Conservation (phyloP, 257 asterid species). For the Voacanga thouarsii region DNA sequence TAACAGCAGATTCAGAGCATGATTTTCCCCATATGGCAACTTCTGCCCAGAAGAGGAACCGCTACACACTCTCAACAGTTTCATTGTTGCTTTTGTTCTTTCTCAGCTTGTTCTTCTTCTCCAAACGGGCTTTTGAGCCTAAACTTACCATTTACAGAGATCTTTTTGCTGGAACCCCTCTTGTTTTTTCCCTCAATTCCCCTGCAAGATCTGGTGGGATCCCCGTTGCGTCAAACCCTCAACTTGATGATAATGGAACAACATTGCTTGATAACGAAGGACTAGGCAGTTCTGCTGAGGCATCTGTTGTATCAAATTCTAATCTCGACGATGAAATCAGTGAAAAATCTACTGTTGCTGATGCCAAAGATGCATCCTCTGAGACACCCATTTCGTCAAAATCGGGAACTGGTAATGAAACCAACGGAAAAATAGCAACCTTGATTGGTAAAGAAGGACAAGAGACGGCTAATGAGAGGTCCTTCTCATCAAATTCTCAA, state of each 20-base stretch:
- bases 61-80: slow-evolving; percentile 30
- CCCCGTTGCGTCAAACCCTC: slow-evolving; percentile 28
- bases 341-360: not conserved
- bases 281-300: not conserved
- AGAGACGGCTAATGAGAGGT: slow-evolving; percentile 19
- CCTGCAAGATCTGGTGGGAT: slow-evolving; percentile 35
- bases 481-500: slow-evolving; percentile 17
- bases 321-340: slow-evolving; percentile 12
- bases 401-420: slow-evolving; percentile 3
- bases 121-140: slow-evolving; percentile 42
- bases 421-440: slow-evolving; percentile 15
- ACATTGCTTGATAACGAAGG: not conserved
- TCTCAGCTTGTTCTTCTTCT: slow-evolving; percentile 43
- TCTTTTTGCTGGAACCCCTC: slow-evolving; percentile 26
- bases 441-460: slow-evolving; percentile 5
- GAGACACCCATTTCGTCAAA: slow-evolving; percentile 24
- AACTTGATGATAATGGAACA: slow-evolving; percentile 16
- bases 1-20: not conserved
- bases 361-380: not conserved
- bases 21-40: slow-evolving; percentile 51
- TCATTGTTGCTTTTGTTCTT: slow-evolving; percentile 38
- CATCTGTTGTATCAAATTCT: slow-evolving; percentile 7
- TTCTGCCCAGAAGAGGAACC: slow-evolving; percentile 29
- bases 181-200: slow-evolving; percentile 12
- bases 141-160: slow-evolving; percentile 35